Conservation (phyloP, 2,329 filamentous ascomycete species). For the Tolypocladium ovalisporum region DNA sequence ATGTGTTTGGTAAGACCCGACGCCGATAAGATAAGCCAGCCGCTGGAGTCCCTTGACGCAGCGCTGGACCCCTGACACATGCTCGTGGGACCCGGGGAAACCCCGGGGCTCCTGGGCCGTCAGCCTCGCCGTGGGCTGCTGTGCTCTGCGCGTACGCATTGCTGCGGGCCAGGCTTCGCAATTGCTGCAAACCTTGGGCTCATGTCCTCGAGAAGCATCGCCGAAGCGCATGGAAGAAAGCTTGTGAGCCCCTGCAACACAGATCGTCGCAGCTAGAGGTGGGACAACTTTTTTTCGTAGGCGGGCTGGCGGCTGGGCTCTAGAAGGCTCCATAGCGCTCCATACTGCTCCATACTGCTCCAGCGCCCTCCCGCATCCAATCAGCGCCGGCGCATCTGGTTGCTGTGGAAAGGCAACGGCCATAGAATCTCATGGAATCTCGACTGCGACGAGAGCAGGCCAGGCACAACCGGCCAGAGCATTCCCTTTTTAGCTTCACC, state of each 20-base stretch:
- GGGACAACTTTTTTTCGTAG: background rate
- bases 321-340: conserved; percentile 14
- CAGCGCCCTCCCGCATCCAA: conserved; percentile 11
- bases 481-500: conserved; percentile 25
- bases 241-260: background rate
- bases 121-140: background rate
- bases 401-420: conserved; percentile 16
- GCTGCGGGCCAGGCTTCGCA: background rate
- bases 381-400: conserved; percentile 10
- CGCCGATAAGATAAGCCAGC: background rate
- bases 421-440: conserved; percentile 37
- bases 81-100: background rate
- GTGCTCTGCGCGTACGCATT: background rate
- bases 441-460: conserved; percentile 16
- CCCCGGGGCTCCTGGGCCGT: background rate
- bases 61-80: background rate
- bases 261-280: background rate
- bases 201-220: background rate
- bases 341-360: conserved; percentile 6
- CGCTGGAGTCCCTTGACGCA: background rate
- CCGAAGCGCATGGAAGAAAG: background rate
- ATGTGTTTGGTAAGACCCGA: background rate
- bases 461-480: conserved; percentile 5
- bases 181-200: background rate
- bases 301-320: conserved; percentile 3